These are phyloP conservation scores for Calocybe gangraenosa DNA, from an alignment of 768 basidiomycete genomes.

Conservation along the genomic window DNA sequence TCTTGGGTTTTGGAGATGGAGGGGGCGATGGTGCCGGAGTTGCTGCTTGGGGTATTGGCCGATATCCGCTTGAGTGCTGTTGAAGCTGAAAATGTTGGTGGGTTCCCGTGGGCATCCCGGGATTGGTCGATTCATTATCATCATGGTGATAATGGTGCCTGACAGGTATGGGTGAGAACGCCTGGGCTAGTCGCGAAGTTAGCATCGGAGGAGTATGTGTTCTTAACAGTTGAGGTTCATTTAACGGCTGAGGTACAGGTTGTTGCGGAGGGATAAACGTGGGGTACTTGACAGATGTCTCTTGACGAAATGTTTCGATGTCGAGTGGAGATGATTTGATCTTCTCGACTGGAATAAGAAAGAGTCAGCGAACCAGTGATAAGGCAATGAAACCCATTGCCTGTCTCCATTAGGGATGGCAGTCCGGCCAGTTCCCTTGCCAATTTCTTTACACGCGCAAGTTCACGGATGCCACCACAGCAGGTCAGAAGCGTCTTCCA, in stretches of 20 bases:
- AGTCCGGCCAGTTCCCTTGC: slow-evolving; percentile 84
- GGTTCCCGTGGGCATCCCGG: slow-evolving; percentile 33
- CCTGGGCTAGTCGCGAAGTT: slow-evolving; percentile 75
- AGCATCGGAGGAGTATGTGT: slow-evolving; percentile 31
- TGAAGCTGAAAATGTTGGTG: slow-evolving; percentile 31
- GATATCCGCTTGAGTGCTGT: slow-evolving; percentile 28
- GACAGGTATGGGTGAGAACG: slow-evolving; percentile 88
- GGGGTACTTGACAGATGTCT: slow-evolving; percentile 94
- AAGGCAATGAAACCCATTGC: slow-evolving; percentile 17
- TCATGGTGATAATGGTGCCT: slow-evolving; percentile 94
- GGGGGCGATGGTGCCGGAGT: slow-evolving; percentile 93
- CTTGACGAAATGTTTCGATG: slow-evolving; percentile 83
- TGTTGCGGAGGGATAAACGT: slow-evolving; percentile 72
- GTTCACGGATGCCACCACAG: slow-evolving; percentile 89
- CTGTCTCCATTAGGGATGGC: slow-evolving; percentile 46
- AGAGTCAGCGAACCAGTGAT: slow-evolving; percentile 1
- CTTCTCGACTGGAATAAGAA: slow-evolving; percentile 39
- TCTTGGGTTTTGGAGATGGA: slow-evolving; percentile 84
- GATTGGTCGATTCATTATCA: slow-evolving; percentile 49
- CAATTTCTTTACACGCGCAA: slow-evolving; percentile 76
- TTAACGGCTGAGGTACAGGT: slow-evolving; percentile 29
- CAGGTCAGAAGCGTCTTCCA: slow-evolving; percentile 95
- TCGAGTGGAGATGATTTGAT: slow-evolving; percentile 92
- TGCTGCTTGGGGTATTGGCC: slow-evolving; percentile 58
- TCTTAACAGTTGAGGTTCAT: slow-evolving; percentile 30